A percentile compares a stretch with the other conserved stretches of the same genome.
Conservation (phyloP, 108 stramenopile species). For the Bacterosira constricta region DNA sequence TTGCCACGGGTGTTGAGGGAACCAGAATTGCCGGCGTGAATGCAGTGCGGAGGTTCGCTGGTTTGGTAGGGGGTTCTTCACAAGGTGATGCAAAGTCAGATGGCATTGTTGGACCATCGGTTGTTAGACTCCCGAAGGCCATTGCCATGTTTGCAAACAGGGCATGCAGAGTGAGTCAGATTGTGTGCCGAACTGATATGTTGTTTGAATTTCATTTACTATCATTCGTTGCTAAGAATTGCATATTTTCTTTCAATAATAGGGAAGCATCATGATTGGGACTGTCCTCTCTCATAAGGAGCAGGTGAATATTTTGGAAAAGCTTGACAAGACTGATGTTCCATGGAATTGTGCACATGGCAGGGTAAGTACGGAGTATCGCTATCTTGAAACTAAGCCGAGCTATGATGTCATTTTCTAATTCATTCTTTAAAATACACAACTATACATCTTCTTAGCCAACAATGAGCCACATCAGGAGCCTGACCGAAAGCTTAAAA, state of each 20-base stretch:
- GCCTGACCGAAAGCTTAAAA: conserved; percentile 47
- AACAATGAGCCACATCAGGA: conserved; percentile 87
- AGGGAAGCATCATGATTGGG: conserved; percentile 93
- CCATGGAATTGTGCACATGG: conserved; percentile 95
- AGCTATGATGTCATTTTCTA: neutral
- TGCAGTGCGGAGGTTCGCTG: conserved; percentile 81
- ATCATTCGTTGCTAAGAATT: neutral
- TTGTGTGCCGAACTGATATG: neutral
- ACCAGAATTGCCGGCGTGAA: conserved; percentile 75
- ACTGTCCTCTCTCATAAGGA: conserved; percentile 86
- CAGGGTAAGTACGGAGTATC: conserved; percentile 9
- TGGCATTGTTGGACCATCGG: conserved; percentile 39
- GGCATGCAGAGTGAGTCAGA: conserved; percentile 77
- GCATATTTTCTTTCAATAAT: neutral
- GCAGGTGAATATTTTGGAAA: conserved; percentile 81
- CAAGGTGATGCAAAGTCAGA: conserved; percentile 14
- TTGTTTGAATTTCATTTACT: neutral
- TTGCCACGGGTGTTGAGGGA: conserved; percentile 81
- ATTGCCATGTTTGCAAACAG: conserved; percentile 96
- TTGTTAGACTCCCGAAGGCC: conserved; percentile 91
- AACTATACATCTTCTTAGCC: conserved; percentile 61
- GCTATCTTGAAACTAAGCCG: neutral
- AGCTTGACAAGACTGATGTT: conserved; percentile 82
- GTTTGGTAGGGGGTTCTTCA: conserved; percentile 17
- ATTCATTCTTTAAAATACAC: conserved; percentile 30